These are phyloP conservation scores for Saccharomyces hybrid DNA, from an alignment of 1,139 yeast genomes.

Conservation along the genomic window DNA sequence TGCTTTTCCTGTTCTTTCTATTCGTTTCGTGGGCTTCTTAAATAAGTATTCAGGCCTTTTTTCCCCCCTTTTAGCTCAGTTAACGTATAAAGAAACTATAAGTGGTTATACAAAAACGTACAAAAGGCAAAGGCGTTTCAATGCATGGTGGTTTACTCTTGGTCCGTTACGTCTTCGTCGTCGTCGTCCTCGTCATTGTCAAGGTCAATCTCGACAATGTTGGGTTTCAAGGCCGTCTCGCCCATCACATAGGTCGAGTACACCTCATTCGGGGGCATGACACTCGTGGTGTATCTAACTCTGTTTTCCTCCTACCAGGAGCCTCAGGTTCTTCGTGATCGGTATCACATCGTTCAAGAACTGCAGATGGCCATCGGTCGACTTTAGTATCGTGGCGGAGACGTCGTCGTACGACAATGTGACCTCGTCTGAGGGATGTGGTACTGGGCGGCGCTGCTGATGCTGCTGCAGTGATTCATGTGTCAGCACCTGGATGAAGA, in stretches of 20 bases:
- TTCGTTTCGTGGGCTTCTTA: background rate
- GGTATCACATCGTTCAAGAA: conserved; percentile 67
- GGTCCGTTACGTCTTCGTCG: background rate
- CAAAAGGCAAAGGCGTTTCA: background rate
- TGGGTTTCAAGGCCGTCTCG: conserved; percentile 6
- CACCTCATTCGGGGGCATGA: background rate
- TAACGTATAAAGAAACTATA: background rate
- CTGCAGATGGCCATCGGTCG: conserved; percentile 52
- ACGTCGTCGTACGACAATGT: conserved; percentile 54
- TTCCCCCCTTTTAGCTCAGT: background rate
- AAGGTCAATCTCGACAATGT: background rate
- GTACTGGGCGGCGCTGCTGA: background rate
- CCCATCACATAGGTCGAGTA: background rate
- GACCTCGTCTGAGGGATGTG: conserved; percentile 8
- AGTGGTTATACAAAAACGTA: background rate
- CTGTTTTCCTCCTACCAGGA: conserved; percentile 38
- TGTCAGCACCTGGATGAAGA: conserved; percentile 69
- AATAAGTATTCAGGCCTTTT: background rate
- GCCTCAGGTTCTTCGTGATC: conserved; percentile 42
- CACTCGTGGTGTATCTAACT: conserved; percentile 34
- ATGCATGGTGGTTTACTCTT: background rate
- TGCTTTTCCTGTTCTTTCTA: background rate
- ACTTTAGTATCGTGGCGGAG: conserved; percentile 50
- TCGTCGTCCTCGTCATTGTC: conserved; percentile 1
- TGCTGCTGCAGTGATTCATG: conserved; percentile 57